Conservation (phyloP, 495 filamentous ascomycete genomes). For the Neurospora hispaniola region DNA sequence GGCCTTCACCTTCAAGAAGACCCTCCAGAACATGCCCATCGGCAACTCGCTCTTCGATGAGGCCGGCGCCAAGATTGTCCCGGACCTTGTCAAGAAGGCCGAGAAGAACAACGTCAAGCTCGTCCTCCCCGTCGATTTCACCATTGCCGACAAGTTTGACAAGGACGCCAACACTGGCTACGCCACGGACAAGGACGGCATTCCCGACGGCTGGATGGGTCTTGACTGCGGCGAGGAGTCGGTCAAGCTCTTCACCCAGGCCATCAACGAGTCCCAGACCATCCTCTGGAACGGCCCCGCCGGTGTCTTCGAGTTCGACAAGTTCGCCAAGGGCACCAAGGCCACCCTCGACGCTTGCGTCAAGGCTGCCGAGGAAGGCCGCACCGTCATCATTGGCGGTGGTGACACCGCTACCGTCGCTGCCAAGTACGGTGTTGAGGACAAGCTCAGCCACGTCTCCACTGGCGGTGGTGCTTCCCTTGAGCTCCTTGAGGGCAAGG, state of each 20-base stretch:
- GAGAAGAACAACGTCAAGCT: slow-evolving; percentile 92
- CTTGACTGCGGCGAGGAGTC: slow-evolving; percentile 88
- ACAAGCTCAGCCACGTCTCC: slow-evolving; percentile 95
- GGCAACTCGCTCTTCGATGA: slow-evolving; percentile 92
- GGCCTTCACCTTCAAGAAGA: slow-evolving; percentile 99
- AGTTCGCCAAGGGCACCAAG: slow-evolving; percentile 87
- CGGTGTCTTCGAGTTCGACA: slow-evolving; percentile 94
- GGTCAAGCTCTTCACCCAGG: slow-evolving; percentile 70
- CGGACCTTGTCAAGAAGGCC: slow-evolving; percentile 82
- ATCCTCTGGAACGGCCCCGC: slow-evolving; percentile 99
- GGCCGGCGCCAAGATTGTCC: slow-evolving; percentile 86
- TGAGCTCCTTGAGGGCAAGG: slow-evolving; percentile 96
- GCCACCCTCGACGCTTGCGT: slow-evolving; percentile 79
- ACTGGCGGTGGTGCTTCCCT: slow-evolving; percentile 93
- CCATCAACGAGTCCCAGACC: slow-evolving; percentile 81
- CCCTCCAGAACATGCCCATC: slow-evolving; percentile 78
- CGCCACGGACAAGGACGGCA: slow-evolving; percentile 79
- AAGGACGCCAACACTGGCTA: slow-evolving; percentile 70
- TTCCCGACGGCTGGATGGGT: slow-evolving; percentile 95
- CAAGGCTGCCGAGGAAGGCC: slow-evolving; percentile 61
- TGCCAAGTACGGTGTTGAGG: slow-evolving; percentile 91
- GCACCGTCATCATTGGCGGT: slow-evolving; percentile 96
- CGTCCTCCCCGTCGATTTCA: slow-evolving; percentile 87
- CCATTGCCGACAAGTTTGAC: slow-evolving; percentile 91
- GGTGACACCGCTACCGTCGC: slow-evolving; percentile 97